These are phyloP conservation scores for Desmodesmus armatus DNA, from an alignment of 139 green algal species.

Conservation along the genomic window DNA sequence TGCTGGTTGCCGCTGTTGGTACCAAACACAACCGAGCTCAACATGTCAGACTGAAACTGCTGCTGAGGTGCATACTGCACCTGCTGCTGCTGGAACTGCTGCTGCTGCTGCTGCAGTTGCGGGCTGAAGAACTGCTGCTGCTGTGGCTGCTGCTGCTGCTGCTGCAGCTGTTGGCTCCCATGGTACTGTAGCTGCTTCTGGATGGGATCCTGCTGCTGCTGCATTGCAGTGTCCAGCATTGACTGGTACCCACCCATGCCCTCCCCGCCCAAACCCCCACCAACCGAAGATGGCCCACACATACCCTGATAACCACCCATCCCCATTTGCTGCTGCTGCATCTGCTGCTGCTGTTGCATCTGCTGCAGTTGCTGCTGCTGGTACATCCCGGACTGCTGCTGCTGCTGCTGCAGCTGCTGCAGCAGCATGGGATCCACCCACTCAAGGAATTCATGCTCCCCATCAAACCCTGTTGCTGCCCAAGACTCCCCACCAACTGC, in stretches of 20 bases:
- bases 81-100: not conserved
- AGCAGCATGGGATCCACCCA: conserved; percentile 38
- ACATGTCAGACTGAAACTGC: not conserved
- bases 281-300: too few species aligned
- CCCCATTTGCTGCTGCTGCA: not conserved
- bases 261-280: too few species aligned
- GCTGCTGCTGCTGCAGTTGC: conserved; percentile 19
- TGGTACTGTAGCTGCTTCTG: too few species aligned
- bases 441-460: too few species aligned
- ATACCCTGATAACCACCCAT: not conserved
- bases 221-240: not conserved
- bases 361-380: conserved; percentile 25
- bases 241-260: not conserved
- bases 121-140: not conserved
- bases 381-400: conserved; percentile 7
- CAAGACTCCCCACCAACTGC: not conserved
- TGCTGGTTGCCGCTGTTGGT: not conserved
- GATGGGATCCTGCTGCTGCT: not conserved
- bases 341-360: conserved; percentile 4
- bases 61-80: not conserved
- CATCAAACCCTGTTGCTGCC: not conserved
- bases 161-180: not conserved
- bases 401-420: conserved; percentile 35
- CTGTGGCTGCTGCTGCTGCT: not conserved
- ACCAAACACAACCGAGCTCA: too few species aligned